These are phyloP conservation scores for Malus domestica DNA, from an alignment of 306 rosid species.

Conservation along the genomic window DNA sequence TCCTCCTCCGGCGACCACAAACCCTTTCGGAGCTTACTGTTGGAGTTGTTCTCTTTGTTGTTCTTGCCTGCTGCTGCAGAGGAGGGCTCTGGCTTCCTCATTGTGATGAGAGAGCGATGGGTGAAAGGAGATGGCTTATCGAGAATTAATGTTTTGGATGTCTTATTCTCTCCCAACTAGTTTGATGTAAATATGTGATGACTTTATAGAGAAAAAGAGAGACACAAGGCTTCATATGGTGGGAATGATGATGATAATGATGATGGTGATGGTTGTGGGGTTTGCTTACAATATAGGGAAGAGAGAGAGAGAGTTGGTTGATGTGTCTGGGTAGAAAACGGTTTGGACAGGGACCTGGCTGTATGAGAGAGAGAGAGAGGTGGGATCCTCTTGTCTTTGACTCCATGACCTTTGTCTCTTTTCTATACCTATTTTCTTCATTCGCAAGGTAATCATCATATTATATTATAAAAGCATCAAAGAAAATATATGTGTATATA, in stretches of 20 bases:
- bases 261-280: conserved; percentile 76
- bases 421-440: conserved; percentile 40
- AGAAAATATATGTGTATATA: background rate
- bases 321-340: conserved; percentile 92
- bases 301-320: conserved; percentile 53
- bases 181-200: conserved; percentile 37
- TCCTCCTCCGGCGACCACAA: conserved; percentile 98
- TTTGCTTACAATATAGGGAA: conserved; percentile 88
- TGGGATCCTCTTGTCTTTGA: conserved; percentile 80
- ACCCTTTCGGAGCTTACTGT: conserved; percentile 65
- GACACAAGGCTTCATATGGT: conserved; percentile 58
- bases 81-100: conserved; percentile 71
- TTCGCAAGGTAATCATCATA: conserved; percentile 46
- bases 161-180: conserved; percentile 35
- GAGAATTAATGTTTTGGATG: background rate
- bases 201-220: conserved; percentile 37
- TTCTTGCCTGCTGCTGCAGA: conserved; percentile 5
- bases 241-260: conserved; percentile 58
- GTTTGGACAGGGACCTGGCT: conserved; percentile 77
- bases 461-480: background rate
- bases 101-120: background rate
- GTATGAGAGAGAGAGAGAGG: conserved; percentile 14
- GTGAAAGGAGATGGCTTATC: background rate
- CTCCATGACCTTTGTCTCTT: conserved; percentile 45
- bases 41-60: background rate